Base-by-base conservation (phyloP, 768 basidiomycete genomes). In the Dendrothele bispora region DNA sequence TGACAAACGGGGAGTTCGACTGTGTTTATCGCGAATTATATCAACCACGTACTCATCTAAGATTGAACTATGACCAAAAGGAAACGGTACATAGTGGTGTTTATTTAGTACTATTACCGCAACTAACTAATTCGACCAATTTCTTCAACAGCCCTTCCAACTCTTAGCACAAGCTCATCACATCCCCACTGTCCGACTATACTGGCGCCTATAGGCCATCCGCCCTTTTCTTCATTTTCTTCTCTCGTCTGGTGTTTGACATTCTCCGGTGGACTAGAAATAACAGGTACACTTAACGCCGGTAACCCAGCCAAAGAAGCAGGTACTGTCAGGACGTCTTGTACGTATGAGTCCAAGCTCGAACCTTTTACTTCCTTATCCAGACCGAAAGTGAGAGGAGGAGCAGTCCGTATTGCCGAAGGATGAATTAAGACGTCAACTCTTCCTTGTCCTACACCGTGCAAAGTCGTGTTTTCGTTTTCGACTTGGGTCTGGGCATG, bases 311-410 rank as follows among this genome's bases (percentile, higher is more conserved):
- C 94, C 28, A 99, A 69, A 1, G 90, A 93, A 4, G 93, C 94
- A 0, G 94, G 93, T 0, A 95, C 91, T 0, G 93, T 95, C 51
- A 98, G 69, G 5, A 95, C 80, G 53, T 98, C 95, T 59, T 98
- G 95, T 7, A 90, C 78, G 60, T 98, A 98, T 26, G 81, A 73
- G 36, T 77, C 74, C 40, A 86, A 56, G 11, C 48, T 52, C n/a
- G 27, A 15, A 4, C 30, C 30, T 18, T 38, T 24, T 15, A 59
- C 57, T 12, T 53, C 39, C 17, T 29, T 43, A 17, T 54, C 55
- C 0, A 42, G 22, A 35, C 21, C 39, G 14, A 53, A 52, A 3
- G 53, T 55, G 1, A 95, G 69, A 2, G 43, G 66, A 0, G 94
- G 94, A 0, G 95, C 95, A 0, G 85, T 85, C n/a, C 80, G 77